Percentiles rank a stretch among this genome's conserved stretches.
Evolutionary conservation across 371 early-diverging fungal genomes (phyloP).

Genomic region (Umbelopsis sp.): DNA sequence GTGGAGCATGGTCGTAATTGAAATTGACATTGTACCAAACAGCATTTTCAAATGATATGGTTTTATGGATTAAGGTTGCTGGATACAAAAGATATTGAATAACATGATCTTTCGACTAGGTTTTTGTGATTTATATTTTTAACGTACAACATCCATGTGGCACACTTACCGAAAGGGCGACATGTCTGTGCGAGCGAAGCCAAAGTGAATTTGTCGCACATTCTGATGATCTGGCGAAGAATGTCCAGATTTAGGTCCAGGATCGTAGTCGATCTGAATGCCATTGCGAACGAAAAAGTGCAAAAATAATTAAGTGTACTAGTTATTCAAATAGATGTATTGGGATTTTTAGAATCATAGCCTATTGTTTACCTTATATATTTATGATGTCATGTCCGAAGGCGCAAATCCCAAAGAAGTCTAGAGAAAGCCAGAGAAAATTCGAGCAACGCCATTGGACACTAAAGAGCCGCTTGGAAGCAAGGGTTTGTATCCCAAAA

Average conservation of each 20-base stretch:
- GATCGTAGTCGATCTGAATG: background rate
- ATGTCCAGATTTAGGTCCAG: conserved; percentile 24
- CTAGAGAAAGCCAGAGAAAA: background rate
- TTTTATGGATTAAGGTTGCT: background rate
- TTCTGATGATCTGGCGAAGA: conserved; percentile 21
- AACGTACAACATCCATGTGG: too few relatives aligned
- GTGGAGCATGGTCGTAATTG: conserved; percentile 7
- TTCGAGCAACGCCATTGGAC: background rate
- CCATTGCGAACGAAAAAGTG: background rate
- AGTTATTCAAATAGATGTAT: background rate
- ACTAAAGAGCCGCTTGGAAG: too few relatives aligned
- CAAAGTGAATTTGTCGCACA: conserved; percentile 25
- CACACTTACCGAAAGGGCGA: conserved; percentile 20
- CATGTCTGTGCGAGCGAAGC: conserved; percentile 24
- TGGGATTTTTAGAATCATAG: too few relatives aligned
- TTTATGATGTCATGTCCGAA: background rate
- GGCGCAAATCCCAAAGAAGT: background rate
- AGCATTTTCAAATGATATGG: conserved; percentile 4
- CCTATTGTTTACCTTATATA: background rate
- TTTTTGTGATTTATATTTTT: too few relatives aligned
- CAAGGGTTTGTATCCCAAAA: too few relatives aligned
- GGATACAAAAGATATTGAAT: background rate
- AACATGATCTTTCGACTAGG: too few relatives aligned
- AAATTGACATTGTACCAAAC: background rate
- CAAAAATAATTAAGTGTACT: background rate